Evolutionary conservation across 306 rosid genomes (phyloP).

Genomic region (Prunus kanzakura): DNA sequence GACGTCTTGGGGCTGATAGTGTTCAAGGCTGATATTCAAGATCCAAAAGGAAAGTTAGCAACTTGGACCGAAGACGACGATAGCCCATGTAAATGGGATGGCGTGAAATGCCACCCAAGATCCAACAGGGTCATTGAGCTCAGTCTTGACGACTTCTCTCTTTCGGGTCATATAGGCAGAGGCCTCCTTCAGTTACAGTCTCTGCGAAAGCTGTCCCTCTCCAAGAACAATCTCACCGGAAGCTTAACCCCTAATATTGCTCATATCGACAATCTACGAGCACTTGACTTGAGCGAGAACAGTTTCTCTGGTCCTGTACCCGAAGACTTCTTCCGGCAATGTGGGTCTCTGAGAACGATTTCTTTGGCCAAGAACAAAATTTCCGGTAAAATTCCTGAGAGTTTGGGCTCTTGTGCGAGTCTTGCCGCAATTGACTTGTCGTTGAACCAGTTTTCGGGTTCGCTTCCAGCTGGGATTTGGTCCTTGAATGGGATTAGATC

Average conservation of each 20-base stretch:
- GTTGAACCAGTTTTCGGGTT: constrained; percentile 66
- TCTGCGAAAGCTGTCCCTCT: constrained; percentile 65
- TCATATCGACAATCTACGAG: constrained; percentile 60
- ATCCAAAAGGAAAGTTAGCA: constrained; percentile 64
- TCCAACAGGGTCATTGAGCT: constrained; percentile 82
- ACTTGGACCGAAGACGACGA: constrained; percentile 95
- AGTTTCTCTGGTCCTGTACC: constrained; percentile 66
- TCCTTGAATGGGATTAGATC: constrained; percentile 74
- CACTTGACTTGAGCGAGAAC: constrained; percentile 74
- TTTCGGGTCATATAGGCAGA: constrained; percentile 76
- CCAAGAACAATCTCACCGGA: constrained; percentile 81
- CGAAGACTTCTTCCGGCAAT: constrained; percentile 76
- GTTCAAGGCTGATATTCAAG: constrained; percentile 85
- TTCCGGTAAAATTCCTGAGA: constrained; percentile 63
- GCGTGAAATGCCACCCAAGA: constrained; percentile 87
- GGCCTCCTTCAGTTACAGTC: constrained; percentile 72
- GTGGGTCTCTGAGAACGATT: constrained; percentile 80
- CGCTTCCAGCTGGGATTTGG: constrained; percentile 70
- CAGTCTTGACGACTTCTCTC: constrained; percentile 72
- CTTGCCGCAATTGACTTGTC: constrained; percentile 64
- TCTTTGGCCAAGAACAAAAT: constrained; percentile 68
- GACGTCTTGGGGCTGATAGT: constrained; percentile 94
- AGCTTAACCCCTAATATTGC: constrained; percentile 59
- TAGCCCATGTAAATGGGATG: constrained; percentile 75
- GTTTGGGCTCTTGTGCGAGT: constrained; percentile 66